phyloP scores from a whole-genome alignment of 129 eudicot genomes.

The Erigeron canadensis region DNA sequence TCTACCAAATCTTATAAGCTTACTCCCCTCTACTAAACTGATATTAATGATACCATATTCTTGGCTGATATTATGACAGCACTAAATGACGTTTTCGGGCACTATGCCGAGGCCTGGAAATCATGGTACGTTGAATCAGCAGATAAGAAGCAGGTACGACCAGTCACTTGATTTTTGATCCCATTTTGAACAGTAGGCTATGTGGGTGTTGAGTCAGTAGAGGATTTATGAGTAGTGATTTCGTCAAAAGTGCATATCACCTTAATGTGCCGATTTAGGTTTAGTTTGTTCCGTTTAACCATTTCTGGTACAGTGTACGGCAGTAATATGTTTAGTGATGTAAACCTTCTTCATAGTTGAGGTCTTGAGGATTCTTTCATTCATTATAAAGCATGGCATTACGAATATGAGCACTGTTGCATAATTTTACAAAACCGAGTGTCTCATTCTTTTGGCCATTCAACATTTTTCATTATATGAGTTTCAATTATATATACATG shows the following conservation, averaged over 20 bases:
- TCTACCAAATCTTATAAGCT: not conserved
- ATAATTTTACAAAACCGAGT: constrained; percentile 1
- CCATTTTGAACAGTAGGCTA: not conserved
- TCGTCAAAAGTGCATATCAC: constrained; percentile 19
- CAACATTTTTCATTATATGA: not conserved
- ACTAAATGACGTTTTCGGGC: constrained; percentile 46
- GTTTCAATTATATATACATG: not conserved
- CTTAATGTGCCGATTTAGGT: constrained; percentile 23
- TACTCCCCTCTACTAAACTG: not conserved
- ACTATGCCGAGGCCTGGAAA: constrained; percentile 66
- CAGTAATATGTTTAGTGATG: constrained; percentile 18
- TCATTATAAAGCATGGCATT: constrained; percentile 2
- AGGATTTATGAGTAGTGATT: constrained; percentile 8
- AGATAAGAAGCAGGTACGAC: constrained; percentile 39
- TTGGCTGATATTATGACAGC: constrained; percentile 42
- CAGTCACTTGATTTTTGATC: constrained; percentile 29
- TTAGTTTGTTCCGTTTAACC: constrained; percentile 20
- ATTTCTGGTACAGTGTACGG: constrained; percentile 7
- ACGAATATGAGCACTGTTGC: not conserved
- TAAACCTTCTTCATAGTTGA: constrained; percentile 17
- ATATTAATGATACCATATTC: constrained; percentile 20
- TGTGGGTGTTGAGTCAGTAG: constrained; percentile 16
- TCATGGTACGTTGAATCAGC: constrained; percentile 62
- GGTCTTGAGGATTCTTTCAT: constrained; percentile 19
- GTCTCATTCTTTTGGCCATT: not conserved